Conservation (phyloP, 2,329 filamentous ascomycete species). For the Penicillium digitatum region DNA sequence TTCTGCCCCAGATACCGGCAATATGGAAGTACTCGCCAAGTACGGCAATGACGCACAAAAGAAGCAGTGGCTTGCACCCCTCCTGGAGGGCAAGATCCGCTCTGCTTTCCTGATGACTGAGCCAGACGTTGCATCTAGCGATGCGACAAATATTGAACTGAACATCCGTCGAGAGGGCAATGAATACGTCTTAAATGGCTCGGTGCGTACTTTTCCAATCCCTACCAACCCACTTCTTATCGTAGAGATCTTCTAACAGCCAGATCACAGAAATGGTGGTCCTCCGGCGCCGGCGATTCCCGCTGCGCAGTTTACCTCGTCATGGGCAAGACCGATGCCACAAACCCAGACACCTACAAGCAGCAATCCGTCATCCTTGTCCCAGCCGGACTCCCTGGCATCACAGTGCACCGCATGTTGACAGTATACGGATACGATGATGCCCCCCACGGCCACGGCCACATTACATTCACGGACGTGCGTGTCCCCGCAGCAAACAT, state of each 20-base stretch:
- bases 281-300: conserved; percentile 87
- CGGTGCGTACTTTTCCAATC: conserved; percentile 49
- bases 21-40: conserved; percentile 93
- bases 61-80: conserved; percentile 72
- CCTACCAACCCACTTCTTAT: not conserved
- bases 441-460: conserved; percentile 95
- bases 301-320: conserved; percentile 92
- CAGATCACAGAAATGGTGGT: conserved; percentile 90
- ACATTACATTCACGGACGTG: conserved; percentile 85
- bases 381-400: conserved; percentile 71
- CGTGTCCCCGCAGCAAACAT: conserved; percentile 80
- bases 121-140: conserved; percentile 79
- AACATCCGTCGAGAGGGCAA: conserved; percentile 77
- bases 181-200: conserved; percentile 86
- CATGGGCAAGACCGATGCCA: conserved; percentile 85
- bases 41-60: conserved; percentile 86
- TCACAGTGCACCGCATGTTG: conserved; percentile 92
- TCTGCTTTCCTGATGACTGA: conserved; percentile 95
- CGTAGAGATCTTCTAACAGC: not conserved
- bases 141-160: conserved; percentile 90
- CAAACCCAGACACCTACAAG: conserved; percentile 71
- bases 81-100: conserved; percentile 79
- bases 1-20: conserved; percentile 85
- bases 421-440: conserved; percentile 95
- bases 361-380: conserved; percentile 94